Evolutionary conservation across 108 stramenopile species (phyloP).

Genomic region (Epipyxis sp.): DNA sequence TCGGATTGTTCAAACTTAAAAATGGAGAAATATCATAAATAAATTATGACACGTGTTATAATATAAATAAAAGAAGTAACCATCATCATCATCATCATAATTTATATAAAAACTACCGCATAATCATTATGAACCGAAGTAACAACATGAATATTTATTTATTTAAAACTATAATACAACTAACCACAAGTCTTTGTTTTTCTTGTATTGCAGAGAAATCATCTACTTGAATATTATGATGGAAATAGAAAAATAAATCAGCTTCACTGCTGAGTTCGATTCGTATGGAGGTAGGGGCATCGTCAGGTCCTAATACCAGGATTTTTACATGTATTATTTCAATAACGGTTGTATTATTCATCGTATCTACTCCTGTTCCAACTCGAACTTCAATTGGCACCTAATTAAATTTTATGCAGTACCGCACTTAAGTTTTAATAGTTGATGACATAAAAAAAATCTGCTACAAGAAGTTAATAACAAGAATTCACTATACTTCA

Average conservation of each 20-base stretch:
- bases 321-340: constrained; percentile 67
- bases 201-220: constrained; percentile 43
- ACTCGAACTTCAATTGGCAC: constrained; percentile 7
- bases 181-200: constrained; percentile 42
- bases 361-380: constrained; percentile 43
- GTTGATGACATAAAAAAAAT: no score
- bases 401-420: no score
- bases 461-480: no score
- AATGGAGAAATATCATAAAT: no score
- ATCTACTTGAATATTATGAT: constrained; percentile 47
- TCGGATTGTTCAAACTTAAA: no score
- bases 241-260: constrained; percentile 64
- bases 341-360: constrained; percentile 60
- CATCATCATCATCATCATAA: no score
- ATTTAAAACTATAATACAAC: not conserved
- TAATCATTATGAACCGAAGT: no score
- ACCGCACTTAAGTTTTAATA: no score
- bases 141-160: constrained; percentile 50
- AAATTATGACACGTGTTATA: no score
- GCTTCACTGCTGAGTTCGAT: constrained; percentile 60
- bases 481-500: no score
- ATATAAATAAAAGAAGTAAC: no score
- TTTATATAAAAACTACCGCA: no score
- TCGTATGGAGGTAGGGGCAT: constrained; percentile 41
- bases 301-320: constrained; percentile 50